phyloP scores from a whole-genome alignment of 169 alveolate species.

The Miamiensis avidus region DNA sequence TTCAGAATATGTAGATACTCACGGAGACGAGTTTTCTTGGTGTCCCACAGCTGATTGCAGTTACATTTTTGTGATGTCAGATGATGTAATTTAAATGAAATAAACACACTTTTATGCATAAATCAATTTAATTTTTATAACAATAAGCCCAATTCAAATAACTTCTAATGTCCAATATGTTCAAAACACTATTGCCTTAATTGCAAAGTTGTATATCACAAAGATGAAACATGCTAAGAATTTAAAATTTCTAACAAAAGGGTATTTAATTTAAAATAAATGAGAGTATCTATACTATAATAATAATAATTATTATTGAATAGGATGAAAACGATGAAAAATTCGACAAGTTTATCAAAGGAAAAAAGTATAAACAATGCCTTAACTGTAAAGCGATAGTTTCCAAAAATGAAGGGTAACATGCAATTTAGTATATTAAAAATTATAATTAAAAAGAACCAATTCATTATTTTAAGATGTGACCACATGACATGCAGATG shows the following conservation, averaged over 20 bases:
- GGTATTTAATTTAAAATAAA: too few species aligned
- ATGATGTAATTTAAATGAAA: slow-evolving; percentile 45
- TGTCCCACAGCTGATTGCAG: slow-evolving; percentile 81
- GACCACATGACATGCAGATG: slow-evolving; percentile 66
- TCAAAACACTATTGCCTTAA: slow-evolving; percentile 66
- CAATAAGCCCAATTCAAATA: too few species aligned
- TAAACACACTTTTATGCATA: too few species aligned
- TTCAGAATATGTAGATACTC: slow-evolving; percentile 25
- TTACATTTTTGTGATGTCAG: slow-evolving; percentile 61
- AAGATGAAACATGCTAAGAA: slow-evolving; percentile 62
- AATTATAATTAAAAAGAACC: neutral
- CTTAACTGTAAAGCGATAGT: slow-evolving; percentile 75
- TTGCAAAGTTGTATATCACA: slow-evolving; percentile 72
- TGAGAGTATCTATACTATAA: too few species aligned
- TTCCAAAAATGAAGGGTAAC: slow-evolving; percentile 53
- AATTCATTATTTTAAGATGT: slow-evolving; percentile 33
- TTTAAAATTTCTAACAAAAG: slow-evolving; percentile 51
- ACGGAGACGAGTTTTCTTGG: slow-evolving; percentile 63
- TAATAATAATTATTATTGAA: too few species aligned
- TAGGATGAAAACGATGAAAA: slow-evolving; percentile 51
- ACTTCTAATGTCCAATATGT: slow-evolving; percentile 71
- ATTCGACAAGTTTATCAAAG: slow-evolving; percentile 60
- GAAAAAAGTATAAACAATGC: slow-evolving; percentile 66
- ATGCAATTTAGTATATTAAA: neutral
- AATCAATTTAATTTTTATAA: too few species aligned